phyloP scores from a whole-genome alignment of 1,139 yeast genomes.

The Petasospora fabianii region DNA sequence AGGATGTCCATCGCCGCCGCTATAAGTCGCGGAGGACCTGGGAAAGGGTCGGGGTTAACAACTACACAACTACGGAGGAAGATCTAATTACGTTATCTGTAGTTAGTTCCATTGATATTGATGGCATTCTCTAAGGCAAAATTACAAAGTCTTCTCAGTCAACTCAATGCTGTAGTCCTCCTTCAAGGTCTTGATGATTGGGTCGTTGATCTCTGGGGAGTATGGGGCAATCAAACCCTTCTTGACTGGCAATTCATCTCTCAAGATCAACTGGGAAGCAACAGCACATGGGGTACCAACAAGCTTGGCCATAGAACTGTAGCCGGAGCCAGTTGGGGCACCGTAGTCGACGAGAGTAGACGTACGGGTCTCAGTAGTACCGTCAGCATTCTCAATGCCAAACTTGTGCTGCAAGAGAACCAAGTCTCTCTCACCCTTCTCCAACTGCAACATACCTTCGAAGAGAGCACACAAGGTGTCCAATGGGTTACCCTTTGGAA shows the following conservation, averaged over 20 bases:
- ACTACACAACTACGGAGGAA: no score
- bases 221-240: constrained; percentile 89
- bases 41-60: no score
- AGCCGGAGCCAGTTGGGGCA: constrained; percentile 85
- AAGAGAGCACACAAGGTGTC: constrained; percentile 96
- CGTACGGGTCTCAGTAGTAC: constrained; percentile 85
- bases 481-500: constrained; percentile 90
- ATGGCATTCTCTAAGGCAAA: background rate
- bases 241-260: constrained; percentile 54
- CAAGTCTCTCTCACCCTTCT: constrained; percentile 90
- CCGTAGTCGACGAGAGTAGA: constrained; percentile 95
- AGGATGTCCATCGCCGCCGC: no score
- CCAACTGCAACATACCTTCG: constrained; percentile 95
- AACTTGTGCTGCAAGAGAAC: constrained; percentile 96
- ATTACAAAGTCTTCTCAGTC: constrained; percentile 67
- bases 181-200: constrained; percentile 87
- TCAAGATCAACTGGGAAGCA: constrained; percentile 82
- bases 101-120: background rate
- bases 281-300: constrained; percentile 99
- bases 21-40: no score
- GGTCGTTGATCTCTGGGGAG: constrained; percentile 83
- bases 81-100: no score
- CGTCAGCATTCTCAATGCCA: constrained; percentile 95
- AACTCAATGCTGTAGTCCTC: constrained; percentile 84
- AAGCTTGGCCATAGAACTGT: constrained; percentile 97